Base-by-base conservation (phyloP, 345 rosid species). In the Dimocarpus longan region DNA sequence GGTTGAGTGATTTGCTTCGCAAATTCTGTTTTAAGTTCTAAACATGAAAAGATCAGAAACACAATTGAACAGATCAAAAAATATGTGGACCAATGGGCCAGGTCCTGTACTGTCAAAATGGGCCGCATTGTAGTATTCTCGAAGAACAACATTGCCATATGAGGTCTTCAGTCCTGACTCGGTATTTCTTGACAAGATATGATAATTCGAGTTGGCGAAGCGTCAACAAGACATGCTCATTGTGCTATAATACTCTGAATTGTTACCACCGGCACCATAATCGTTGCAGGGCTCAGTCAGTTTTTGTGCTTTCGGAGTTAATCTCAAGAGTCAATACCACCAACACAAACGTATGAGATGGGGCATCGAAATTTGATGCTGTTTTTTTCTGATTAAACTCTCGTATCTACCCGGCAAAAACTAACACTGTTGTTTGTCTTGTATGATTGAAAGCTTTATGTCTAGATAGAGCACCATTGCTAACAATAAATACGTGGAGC, bases 401-500 rank as follows among this genome's bases (percentile, higher is more conserved):
- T 19, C n/a, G 2, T 44, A 24, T 74, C 68, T 2, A 43, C 44
- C 69, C 42, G 70, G 70, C 71, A 65, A 52, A 64, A 44, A 26
- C 60, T 18, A 75, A 8, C 10, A 43, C 4, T 32, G 63, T 19
- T 65, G 76, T 8, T 57, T 32, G 21, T 9, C 28, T 52, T 6
- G 6, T 10, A 3, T 40, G 54, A 65, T 26, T 6, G 71, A 19
- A 46, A 5, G 71, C 32, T 19, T 50, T n/a, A 28, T 12, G 32
- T 75, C 57, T 2, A 32, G 37, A 32, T 26, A 2, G 15, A 19
- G 10, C 59, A 19, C 60, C 19, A 10, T 13, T 32, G 8, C 26
- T 16, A 32, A 48, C 44, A 18, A 18, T 46, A 10, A 44, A 24
- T 57, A 28, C 1, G 63, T 75, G 78, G 48, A 75, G 70, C 78